Evolutionary conservation across 2,329 filamentous ascomycete genomes (phyloP).

Genomic region (Ascochyta rabiei): DNA sequence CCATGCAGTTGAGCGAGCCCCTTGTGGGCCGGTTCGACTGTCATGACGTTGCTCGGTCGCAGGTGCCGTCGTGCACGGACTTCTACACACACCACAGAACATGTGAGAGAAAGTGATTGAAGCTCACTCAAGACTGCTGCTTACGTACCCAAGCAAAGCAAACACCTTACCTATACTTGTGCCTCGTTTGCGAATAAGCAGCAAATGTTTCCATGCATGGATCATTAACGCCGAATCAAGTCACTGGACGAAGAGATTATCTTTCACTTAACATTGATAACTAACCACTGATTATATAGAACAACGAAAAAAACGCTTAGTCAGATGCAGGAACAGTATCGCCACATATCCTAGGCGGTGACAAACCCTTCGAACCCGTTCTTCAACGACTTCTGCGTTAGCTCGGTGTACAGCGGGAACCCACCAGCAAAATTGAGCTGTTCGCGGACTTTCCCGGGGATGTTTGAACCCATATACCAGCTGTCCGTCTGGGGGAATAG

Average conservation of each 20-base stretch:
- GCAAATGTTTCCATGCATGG: too few species aligned
- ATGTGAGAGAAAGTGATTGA: neutral
- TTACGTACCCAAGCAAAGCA: too few species aligned
- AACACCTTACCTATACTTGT: too few species aligned
- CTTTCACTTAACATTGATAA: too few species aligned
- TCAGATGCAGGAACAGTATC: neutral
- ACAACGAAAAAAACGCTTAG: neutral
- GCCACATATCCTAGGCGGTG: constrained; percentile 28
- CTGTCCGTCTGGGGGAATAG: constrained; percentile 40
- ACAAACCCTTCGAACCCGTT: constrained; percentile 45
- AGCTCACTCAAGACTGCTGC: too few species aligned
- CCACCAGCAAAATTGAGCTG: constrained; percentile 54
- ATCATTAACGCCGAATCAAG: too few species aligned
- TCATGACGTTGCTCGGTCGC: constrained; percentile 34
- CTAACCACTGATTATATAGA: neutral
- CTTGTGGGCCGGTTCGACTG: constrained; percentile 2
- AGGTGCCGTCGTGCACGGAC: constrained; percentile 20
- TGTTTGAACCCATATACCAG: constrained; percentile 53
- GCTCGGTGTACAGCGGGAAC: constrained; percentile 48
- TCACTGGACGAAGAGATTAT: too few species aligned
- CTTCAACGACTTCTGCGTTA: constrained; percentile 48
- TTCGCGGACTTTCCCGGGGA: constrained; percentile 54
- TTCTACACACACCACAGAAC: neutral
- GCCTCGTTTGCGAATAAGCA: too few species aligned
- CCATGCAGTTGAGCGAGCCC: constrained; percentile 29